These are phyloP conservation scores for Aspergillus uvarum DNA, from an alignment of 2,329 filamentous ascomycete species.

Conservation along the genomic window DNA sequence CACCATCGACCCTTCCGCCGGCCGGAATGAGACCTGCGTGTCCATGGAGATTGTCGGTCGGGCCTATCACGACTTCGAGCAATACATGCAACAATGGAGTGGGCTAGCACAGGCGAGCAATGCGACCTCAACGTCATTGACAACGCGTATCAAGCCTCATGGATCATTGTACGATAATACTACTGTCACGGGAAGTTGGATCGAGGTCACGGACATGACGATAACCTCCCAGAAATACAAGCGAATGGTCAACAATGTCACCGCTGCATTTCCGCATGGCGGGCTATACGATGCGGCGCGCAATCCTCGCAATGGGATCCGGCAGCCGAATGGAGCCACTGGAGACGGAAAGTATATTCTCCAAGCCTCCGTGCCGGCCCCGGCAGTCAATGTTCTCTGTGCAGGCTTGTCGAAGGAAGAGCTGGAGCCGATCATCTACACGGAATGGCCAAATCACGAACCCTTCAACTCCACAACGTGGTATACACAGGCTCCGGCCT, in stretches of 20 bases:
- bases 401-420: constrained; percentile 62
- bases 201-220: constrained; percentile 59
- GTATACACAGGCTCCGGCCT: constrained; percentile 25
- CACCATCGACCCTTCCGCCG: constrained; percentile 36
- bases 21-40: constrained; percentile 59
- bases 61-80: constrained; percentile 66
- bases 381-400: constrained; percentile 71
- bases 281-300: constrained; percentile 66
- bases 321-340: constrained; percentile 65
- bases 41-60: constrained; percentile 69
- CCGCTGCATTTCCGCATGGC: constrained; percentile 73
- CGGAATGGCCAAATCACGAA: constrained; percentile 53
- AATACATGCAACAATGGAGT: constrained; percentile 61
- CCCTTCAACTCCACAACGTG: constrained; percentile 31
- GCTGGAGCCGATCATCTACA: constrained; percentile 64
- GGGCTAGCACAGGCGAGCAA: constrained; percentile 47
- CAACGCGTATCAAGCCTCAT: constrained; percentile 57
- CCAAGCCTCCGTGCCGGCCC: constrained; percentile 67
- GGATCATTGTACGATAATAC: constrained; percentile 71
- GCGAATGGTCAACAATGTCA: constrained; percentile 71
- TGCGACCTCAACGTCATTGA: constrained; percentile 42
- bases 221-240: constrained; percentile 50
- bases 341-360: constrained; percentile 70
- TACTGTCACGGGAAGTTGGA: constrained; percentile 68
- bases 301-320: constrained; percentile 61